phyloP scores from a whole-genome alignment of 805 yeast genomes.

The Metschnikowia noctiluminum region DNA sequence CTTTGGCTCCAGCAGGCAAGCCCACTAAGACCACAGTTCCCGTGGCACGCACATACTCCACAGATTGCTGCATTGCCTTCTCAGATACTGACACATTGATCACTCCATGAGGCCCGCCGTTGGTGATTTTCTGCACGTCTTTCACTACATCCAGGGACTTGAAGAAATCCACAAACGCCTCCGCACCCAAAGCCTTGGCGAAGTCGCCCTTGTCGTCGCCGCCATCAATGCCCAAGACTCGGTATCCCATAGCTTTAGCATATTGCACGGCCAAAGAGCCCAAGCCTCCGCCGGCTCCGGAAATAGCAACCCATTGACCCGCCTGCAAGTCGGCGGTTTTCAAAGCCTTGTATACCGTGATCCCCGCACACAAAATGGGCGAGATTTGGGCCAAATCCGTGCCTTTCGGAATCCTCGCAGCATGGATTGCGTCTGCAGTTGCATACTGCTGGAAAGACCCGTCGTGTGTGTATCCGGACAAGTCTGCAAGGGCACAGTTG shows the following conservation, averaged over 20 bases:
- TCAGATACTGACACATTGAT: conserved; percentile 74
- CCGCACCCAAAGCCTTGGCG: conserved; percentile 30
- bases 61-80: conserved; percentile 50
- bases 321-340: conserved; percentile 69
- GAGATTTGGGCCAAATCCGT: conserved; percentile 73
- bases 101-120: conserved; percentile 76
- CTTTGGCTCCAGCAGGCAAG: conserved; percentile 76
- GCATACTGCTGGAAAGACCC: conserved; percentile 92
- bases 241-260: conserved; percentile 73
- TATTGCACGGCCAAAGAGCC: conserved; percentile 73
- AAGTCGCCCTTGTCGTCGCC: conserved; percentile 59
- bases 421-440: conserved; percentile 84
- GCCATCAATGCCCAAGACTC: conserved; percentile 70
- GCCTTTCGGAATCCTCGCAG: conserved; percentile 72
- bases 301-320: conserved; percentile 73
- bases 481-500: conserved; percentile 62
- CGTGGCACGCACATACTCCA: conserved; percentile 39
- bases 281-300: conserved; percentile 81
- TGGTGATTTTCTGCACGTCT: conserved; percentile 54
- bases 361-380: conserved; percentile 88
- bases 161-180: conserved; percentile 25
- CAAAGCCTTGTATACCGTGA: conserved; percentile 86
- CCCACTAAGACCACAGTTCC: conserved; percentile 50
- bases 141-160: conserved; percentile 51
- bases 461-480: conserved; percentile 81